Evolutionary conservation across 1,284 basidiomycete species (phyloP).

Genomic region (Mycena sp.): DNA sequence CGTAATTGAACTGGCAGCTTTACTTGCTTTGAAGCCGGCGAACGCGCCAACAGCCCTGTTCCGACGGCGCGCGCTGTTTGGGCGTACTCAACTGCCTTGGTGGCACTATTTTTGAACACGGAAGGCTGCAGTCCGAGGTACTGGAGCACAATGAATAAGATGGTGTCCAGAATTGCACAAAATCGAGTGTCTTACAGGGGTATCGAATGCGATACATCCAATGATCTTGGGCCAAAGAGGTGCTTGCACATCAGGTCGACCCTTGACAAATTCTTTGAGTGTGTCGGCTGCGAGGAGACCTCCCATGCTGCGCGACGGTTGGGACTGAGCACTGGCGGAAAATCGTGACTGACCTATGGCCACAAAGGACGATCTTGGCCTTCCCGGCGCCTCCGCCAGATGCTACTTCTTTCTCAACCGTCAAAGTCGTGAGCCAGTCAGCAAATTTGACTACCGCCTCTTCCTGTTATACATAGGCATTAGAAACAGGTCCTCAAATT

Average conservation of each 20-base stretch:
- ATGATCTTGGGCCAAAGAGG: constrained; percentile 87
- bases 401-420: constrained; percentile 82
- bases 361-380: constrained; percentile 87
- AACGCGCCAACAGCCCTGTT: constrained; percentile 65
- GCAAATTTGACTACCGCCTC: constrained; percentile 86
- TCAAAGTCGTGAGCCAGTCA: constrained; percentile 88
- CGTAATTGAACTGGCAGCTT: constrained; percentile 41
- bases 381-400: constrained; percentile 78
- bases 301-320: constrained; percentile 75
- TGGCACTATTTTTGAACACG: constrained; percentile 87
- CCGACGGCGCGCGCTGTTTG: constrained; percentile 72
- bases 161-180: not conserved
- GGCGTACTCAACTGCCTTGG: constrained; percentile 80
- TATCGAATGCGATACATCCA: constrained; percentile 89
- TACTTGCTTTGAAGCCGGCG: constrained; percentile 57
- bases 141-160: constrained; percentile 48
- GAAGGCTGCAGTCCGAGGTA: constrained; percentile 89
- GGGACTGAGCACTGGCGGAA: not conserved
- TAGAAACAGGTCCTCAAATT: not conserved
- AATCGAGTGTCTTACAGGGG: constrained; percentile 69
- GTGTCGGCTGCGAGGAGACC: constrained; percentile 90
- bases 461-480: constrained; percentile 53
- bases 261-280: constrained; percentile 74
- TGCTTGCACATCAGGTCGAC: constrained; percentile 66
- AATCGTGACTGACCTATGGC: constrained; percentile 76